These are phyloP conservation scores for Wickerhamomyces bisporus DNA, from an alignment of 805 yeast species.

Conservation along the genomic window DNA sequence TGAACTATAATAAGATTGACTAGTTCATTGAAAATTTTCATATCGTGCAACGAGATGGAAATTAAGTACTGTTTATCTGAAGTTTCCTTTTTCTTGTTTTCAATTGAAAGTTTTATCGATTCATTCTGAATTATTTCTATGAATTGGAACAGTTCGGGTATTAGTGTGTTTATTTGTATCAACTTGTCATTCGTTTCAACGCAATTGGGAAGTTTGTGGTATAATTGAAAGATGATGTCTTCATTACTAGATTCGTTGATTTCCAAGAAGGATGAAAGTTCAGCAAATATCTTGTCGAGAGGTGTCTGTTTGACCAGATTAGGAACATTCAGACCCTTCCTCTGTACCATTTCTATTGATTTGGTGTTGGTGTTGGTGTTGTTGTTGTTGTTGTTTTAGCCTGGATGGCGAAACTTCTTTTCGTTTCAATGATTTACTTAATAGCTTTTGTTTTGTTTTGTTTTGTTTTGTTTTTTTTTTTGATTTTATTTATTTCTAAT, in stretches of 20 bases:
- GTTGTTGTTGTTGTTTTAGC: too few relatives aligned
- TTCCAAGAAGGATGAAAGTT: background rate
- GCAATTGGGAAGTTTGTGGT: background rate
- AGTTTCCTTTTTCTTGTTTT: slow-evolving; percentile 4
- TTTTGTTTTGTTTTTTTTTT: too few relatives aligned
- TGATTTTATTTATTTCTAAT: too few relatives aligned
- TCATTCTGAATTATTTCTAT: slow-evolving; percentile 14
- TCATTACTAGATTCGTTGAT: background rate
- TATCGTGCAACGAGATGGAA: slow-evolving; percentile 78
- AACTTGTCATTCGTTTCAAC: background rate
- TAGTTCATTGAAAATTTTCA: slow-evolving; percentile 64
- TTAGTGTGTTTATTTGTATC: slow-evolving; percentile 1
- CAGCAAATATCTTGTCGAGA: too few relatives aligned
- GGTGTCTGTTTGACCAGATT: background rate
- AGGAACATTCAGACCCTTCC: background rate
- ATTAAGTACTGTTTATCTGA: slow-evolving; percentile 27
- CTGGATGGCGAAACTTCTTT: too few relatives aligned
- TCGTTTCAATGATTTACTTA: too few relatives aligned
- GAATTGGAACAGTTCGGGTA: slow-evolving; percentile 6
- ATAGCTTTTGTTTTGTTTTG: too few relatives aligned
- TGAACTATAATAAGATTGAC: slow-evolving; percentile 60
- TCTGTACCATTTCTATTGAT: background rate
- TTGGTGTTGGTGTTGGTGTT: too few relatives aligned
- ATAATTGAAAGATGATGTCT: slow-evolving; percentile 13
- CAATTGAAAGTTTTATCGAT: slow-evolving; percentile 4